Percentiles rank a stretch among this genome's conserved stretches.
Conservation (phyloP, 2,329 filamentous ascomycete genomes). For the Niveomyces coronatus region DNA sequence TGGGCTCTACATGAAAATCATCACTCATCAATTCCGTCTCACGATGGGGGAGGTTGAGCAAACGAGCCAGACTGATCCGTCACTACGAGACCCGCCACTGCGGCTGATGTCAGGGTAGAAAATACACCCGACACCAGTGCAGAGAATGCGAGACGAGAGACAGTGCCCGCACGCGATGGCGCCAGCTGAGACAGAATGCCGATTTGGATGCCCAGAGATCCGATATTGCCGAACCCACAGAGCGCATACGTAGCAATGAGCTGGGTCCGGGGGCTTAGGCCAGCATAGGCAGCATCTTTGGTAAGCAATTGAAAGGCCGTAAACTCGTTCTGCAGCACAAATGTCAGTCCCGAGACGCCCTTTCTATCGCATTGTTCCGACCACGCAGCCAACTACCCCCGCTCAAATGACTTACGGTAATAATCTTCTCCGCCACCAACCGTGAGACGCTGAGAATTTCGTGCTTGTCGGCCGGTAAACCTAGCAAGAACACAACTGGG, state of each 20-base stretch:
- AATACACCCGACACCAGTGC: slow-evolving; percentile 70
- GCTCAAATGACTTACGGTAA: slow-evolving; percentile 45
- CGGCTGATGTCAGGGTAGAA: slow-evolving; percentile 68
- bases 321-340: slow-evolving; percentile 57
- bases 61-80: slow-evolving; percentile 30
- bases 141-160: slow-evolving; percentile 64
- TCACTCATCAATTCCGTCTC: not conserved
- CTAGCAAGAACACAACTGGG: slow-evolving; percentile 70
- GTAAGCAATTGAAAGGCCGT: slow-evolving; percentile 55
- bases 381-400: too few species aligned
- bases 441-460: slow-evolving; percentile 63
- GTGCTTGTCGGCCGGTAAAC: slow-evolving; percentile 55
- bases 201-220: slow-evolving; percentile 80
- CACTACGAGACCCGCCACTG: slow-evolving; percentile 66
- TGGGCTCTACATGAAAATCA: too few species aligned
- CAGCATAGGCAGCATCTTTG: slow-evolving; percentile 43
- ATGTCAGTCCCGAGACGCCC: slow-evolving; percentile 1
- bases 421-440: slow-evolving; percentile 76
- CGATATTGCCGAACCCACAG: slow-evolving; percentile 78
- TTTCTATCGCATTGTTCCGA: too few species aligned
- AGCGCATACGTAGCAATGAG: slow-evolving; percentile 81
- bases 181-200: slow-evolving; percentile 77
- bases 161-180: slow-evolving; percentile 61
- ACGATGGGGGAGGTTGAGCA: slow-evolving; percentile 9
- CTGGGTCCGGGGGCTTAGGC: slow-evolving; percentile 57